These are phyloP conservation scores for Coelastrella sp. DNA, from an alignment of 139 green algal genomes.

Conservation along the genomic window DNA sequence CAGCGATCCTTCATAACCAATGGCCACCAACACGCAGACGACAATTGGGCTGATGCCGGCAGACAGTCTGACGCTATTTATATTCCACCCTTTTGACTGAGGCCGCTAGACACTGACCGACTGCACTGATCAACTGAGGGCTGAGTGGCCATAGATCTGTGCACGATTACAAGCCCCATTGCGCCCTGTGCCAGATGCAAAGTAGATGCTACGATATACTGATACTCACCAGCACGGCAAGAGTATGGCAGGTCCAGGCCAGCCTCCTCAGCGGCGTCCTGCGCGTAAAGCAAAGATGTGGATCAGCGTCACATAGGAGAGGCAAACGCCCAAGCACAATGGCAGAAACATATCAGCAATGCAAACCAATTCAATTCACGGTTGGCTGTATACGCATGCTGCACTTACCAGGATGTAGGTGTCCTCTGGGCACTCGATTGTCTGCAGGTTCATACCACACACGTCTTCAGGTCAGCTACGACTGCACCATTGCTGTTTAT, in stretches of 20 bases:
- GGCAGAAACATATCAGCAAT: background rate
- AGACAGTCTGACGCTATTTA: too few species aligned
- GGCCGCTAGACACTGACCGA: too few species aligned
- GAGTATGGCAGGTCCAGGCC: slow-evolving; percentile 91
- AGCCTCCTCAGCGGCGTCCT: slow-evolving; percentile 53
- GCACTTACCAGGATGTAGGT: slow-evolving; percentile 73
- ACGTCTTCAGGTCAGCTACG: background rate
- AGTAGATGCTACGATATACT: background rate
- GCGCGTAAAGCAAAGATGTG: background rate
- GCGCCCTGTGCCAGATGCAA: background rate
- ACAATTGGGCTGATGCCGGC: too few species aligned
- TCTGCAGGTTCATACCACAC: slow-evolving; percentile 40
- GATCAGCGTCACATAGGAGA: slow-evolving; percentile 22
- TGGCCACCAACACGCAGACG: too few species aligned
- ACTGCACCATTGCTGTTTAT: background rate
- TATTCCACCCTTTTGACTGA: too few species aligned
- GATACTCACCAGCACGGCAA: slow-evolving; percentile 75
- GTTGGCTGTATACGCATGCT: background rate
- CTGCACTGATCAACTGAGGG: background rate
- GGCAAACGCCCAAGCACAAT: background rate
- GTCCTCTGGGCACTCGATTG: slow-evolving; percentile 67
- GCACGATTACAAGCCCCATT: background rate
- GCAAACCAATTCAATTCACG: background rate
- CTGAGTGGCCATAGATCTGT: background rate
- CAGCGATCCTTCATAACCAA: background rate